phyloP scores from a whole-genome alignment of 306 rosid genomes.

The Phaseolus lunatus region DNA sequence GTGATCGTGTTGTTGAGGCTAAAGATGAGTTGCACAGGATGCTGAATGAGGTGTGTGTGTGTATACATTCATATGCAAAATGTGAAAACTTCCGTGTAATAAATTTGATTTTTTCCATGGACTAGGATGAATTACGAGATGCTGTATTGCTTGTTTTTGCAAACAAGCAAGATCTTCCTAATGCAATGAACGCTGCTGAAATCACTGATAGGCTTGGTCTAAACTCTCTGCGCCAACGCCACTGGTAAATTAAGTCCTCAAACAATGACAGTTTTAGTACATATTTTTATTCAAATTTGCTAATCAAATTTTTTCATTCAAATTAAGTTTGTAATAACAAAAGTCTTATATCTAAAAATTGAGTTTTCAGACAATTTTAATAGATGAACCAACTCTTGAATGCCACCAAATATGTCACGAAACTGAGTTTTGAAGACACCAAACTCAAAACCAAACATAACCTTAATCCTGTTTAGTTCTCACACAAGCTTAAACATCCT shows the following conservation, averaged over 20 bases:
- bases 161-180: constrained; percentile 81
- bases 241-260: constrained; percentile 53
- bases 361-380: no score
- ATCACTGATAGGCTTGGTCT: constrained; percentile 68
- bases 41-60: constrained; percentile 62
- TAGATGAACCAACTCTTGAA: no score
- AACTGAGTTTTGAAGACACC: no score
- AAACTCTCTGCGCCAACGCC: constrained; percentile 56
- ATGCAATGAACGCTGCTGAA: constrained; percentile 81
- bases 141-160: constrained; percentile 77
- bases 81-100: not conserved
- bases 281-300: no score
- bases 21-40: constrained; percentile 76
- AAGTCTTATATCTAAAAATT: no score
- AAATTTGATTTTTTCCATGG: constrained; percentile 5
- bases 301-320: no score
- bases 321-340: no score
- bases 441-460: no score
- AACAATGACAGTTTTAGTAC: not conserved
- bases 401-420: no score
- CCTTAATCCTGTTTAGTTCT: not conserved
- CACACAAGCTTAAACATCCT: not conserved
- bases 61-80: not conserved
- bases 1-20: constrained; percentile 79
- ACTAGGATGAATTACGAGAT: constrained; percentile 71